Evolutionary conservation across 306 rosid species (phyloP).

Genomic region (Casuarina cunninghamiana): DNA sequence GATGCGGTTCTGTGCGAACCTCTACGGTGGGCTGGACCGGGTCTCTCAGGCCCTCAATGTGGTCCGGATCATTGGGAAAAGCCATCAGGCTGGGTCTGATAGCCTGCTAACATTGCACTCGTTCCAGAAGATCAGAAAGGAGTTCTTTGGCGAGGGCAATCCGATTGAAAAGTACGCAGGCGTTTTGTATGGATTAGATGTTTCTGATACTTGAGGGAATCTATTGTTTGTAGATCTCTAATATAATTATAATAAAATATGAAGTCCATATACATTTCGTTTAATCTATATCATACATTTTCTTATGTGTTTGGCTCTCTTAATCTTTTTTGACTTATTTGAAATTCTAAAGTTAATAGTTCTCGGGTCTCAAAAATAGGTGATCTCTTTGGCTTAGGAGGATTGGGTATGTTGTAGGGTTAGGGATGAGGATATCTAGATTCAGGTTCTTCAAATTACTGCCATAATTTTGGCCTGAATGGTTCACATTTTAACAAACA

Average conservation of each 20-base stretch:
- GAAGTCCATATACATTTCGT: slow-evolving; percentile 33
- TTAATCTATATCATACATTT: slow-evolving; percentile 15
- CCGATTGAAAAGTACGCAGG: slow-evolving; percentile 47
- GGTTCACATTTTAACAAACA: not conserved
- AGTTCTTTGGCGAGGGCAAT: slow-evolving; percentile 28
- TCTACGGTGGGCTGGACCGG: slow-evolving; percentile 63
- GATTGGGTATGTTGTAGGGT: too few species aligned
- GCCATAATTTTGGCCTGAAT: not conserved
- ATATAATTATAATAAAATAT: slow-evolving; percentile 6
- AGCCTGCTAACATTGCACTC: slow-evolving; percentile 61
- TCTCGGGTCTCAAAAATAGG: not conserved
- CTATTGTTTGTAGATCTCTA: slow-evolving; percentile 23
- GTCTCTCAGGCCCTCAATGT: slow-evolving; percentile 41
- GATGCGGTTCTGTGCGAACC: slow-evolving; percentile 40
- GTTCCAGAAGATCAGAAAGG: slow-evolving; percentile 42
- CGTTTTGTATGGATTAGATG: slow-evolving; percentile 60
- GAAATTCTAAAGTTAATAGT: not conserved
- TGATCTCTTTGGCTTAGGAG: too few species aligned
- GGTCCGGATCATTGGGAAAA: slow-evolving; percentile 44
- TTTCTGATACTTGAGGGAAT: slow-evolving; percentile 17
- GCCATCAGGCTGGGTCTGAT: slow-evolving; percentile 81
- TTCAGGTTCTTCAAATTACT: too few species aligned
- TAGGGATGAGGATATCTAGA: too few species aligned
- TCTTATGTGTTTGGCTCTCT: slow-evolving; percentile 1
- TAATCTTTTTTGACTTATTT: not conserved